phyloP scores from a whole-genome alignment of 331 rosid species.

The Pyrus hybrid region DNA sequence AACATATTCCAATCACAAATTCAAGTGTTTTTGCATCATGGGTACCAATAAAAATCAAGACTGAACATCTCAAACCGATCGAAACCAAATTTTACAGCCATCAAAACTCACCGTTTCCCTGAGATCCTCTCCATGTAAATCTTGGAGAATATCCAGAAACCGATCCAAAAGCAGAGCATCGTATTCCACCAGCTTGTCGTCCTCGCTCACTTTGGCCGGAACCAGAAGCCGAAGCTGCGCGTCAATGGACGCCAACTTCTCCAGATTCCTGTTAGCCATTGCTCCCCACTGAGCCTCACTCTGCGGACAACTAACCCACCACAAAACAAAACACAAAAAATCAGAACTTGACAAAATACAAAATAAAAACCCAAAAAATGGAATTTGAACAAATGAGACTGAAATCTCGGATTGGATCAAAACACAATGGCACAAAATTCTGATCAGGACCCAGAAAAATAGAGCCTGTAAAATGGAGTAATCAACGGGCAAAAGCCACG shows the following conservation, averaged over 20 bases:
- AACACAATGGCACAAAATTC: constrained; percentile 12
- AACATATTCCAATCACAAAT: constrained; percentile 1
- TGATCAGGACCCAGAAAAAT: constrained; percentile 9
- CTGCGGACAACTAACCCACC: constrained; percentile 24
- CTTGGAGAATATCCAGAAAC: constrained; percentile 90
- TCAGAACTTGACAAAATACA: not conserved
- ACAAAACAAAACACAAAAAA: not conserved
- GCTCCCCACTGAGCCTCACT: constrained; percentile 15
- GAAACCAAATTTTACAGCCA: constrained; percentile 2
- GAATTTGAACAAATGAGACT: not conserved
- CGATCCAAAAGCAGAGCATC: constrained; percentile 93
- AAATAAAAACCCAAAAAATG: not conserved
- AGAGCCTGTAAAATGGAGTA: not conserved
- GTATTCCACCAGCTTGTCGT: constrained; percentile 86
- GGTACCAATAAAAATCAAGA: not conserved
- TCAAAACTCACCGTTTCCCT: constrained; percentile 68
- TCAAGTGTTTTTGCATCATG: not conserved
- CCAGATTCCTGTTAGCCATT: constrained; percentile 71
- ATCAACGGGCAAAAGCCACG: constrained; percentile 17
- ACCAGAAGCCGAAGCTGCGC: constrained; percentile 81
- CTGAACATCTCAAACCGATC: not conserved
- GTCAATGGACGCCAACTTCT: constrained; percentile 93
- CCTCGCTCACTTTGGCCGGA: constrained; percentile 88
- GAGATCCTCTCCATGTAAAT: constrained; percentile 92
- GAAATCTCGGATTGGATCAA: constrained; percentile 24